These are phyloP conservation scores for Lactifluus piperatus DNA, from an alignment of 768 basidiomycete genomes.

Conservation along the genomic window DNA sequence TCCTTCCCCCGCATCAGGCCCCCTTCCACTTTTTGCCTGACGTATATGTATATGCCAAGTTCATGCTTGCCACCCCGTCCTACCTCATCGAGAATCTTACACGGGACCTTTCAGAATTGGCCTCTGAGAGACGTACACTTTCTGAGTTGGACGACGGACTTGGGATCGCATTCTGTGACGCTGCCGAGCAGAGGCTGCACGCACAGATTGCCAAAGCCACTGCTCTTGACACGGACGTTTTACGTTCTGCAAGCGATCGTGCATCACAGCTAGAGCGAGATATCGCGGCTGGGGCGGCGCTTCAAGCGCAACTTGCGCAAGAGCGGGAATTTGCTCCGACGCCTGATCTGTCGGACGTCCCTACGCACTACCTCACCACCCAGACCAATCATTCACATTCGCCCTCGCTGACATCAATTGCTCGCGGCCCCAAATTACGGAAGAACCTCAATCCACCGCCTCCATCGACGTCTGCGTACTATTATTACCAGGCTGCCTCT, in stretches of 20 bases:
- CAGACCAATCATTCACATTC: constrained; percentile 4
- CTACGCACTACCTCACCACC: constrained; percentile 49
- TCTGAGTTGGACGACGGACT: constrained; percentile 65
- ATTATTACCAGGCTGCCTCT: constrained; percentile 91
- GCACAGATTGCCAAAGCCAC: constrained; percentile 72
- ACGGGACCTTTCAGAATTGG: constrained; percentile 64
- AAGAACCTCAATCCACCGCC: constrained; percentile 82
- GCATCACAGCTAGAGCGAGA: constrained; percentile 48
- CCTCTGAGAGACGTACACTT: constrained; percentile 57
- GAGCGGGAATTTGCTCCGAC: constrained; percentile 20
- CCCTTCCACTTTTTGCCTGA: constrained; percentile 97
- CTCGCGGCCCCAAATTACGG: constrained; percentile 48
- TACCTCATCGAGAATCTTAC: constrained; percentile 72
- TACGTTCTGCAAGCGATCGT: constrained; percentile 58
- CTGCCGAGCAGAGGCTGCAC: constrained; percentile 66
- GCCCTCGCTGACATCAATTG: constrained; percentile 24
- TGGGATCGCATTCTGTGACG: constrained; percentile 70
- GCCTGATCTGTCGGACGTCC: constrained; percentile 33
- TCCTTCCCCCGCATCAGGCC: constrained; percentile 83
- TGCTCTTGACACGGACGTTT: constrained; percentile 61
- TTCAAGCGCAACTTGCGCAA: constrained; percentile 24
- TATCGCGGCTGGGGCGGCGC: constrained; percentile 34
- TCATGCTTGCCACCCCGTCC: constrained; percentile 91
- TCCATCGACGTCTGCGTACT: constrained; percentile 83
- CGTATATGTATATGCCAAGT: constrained; percentile 78